phyloP scores from a whole-genome alignment of 331 rosid genomes.

The Malus hybrid region DNA sequence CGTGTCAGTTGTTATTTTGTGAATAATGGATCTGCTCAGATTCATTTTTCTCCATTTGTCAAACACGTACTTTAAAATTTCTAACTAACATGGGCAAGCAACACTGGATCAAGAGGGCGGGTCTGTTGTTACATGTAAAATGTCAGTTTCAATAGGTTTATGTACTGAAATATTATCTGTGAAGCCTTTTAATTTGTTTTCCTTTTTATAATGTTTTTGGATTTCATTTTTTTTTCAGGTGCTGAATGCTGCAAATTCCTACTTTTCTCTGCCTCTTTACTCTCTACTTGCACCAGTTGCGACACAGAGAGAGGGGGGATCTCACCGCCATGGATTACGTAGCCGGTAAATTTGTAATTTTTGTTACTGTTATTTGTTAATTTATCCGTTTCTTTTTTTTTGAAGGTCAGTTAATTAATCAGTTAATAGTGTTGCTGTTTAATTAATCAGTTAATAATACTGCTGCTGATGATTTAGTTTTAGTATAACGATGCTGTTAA shows the following conservation, averaged over 20 bases:
- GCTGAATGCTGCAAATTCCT: constrained; percentile 70
- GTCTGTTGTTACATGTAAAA: not conserved
- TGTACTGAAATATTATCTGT: not conserved
- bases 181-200: not conserved
- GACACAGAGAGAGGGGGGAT: too few relatives aligned
- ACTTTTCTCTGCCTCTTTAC: too few relatives aligned
- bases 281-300: too few relatives aligned
- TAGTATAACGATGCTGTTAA: too few relatives aligned
- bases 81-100: too few relatives aligned
- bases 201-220: not conserved
- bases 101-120: not conserved
- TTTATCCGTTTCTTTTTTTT: too few relatives aligned
- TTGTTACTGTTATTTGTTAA: not conserved
- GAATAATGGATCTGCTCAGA: not conserved
- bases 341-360: constrained; percentile 33
- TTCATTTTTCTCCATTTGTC: not conserved
- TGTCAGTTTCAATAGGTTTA: not conserved
- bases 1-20: not conserved
- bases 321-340: constrained; percentile 78
- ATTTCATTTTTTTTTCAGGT: constrained; percentile 40
- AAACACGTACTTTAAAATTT: not conserved
- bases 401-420: too few relatives aligned
- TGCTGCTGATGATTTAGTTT: not conserved
- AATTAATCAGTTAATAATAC: not conserved
- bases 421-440: too few relatives aligned